Evolutionary conservation across 495 filamentous ascomycete species (phyloP), one percentile per base, ranked within the genome.

Genomic region (Aspergillus carlsbadensis): DNA sequence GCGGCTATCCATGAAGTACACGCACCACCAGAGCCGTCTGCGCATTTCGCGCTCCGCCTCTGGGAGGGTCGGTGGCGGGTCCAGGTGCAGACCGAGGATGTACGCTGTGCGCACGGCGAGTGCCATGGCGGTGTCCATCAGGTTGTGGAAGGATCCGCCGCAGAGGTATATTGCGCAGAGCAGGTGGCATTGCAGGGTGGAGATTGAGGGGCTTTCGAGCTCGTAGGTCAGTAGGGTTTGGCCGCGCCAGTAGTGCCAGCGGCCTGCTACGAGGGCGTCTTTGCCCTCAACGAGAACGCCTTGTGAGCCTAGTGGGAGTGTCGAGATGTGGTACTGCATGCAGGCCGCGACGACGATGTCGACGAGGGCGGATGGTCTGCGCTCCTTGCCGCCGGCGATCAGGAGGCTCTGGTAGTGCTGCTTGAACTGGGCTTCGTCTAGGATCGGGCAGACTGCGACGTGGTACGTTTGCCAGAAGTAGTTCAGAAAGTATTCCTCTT

Each of bases 381-480:
- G 52, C 7, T 20, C 70, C 74, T 35, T 69, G 59, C 54, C 60
- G 61, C 14, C 72, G 66, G 24, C 43, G 21, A 57, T 62, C 75
- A 75, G 79, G 6, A 82, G 57, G 6, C 75, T 74, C 4, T 67
- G 47, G 43, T 81, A 79, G 49, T 82, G 66, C 14, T 65, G 55
- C 34, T 58, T 64, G 59, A 84, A 80, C 17, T 74, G 66, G 3
- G 58, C 36, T 60, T 79, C 77, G 22, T 79, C 70, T 8, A 84
- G 26, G 6, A 82, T 70, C 8, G 58, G 65, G 37, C 40, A 57
- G 22, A 63, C 29, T 1, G 52, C 37, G 13, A 31, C 37, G 56
- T 81, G 75, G 52, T 78, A 80, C 3, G 76, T 70, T 48, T 77
- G 68, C 76, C 78, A 82, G 62, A 73, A 80, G 5, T 79, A 59